Evolutionary conservation across 1,284 basidiomycete genomes (phyloP), one percentile per base, ranked within the genome.

Genomic region (Sanghuangporus baumii): DNA sequence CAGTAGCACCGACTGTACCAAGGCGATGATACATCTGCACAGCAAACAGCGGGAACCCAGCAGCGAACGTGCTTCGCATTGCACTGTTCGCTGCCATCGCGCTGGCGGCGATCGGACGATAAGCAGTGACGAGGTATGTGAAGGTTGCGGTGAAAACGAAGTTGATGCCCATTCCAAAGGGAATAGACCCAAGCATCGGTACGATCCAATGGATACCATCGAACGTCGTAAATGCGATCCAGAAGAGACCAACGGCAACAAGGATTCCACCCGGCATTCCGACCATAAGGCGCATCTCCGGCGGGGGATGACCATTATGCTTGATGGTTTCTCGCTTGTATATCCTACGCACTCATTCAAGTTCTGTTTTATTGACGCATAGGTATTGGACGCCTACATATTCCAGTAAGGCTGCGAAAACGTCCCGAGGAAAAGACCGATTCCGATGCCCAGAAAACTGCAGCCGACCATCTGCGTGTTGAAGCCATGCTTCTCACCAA

Each of bases 61-160:
- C 86, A 0, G 89, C 89, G 66, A 93, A 91, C 0, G 78, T 72
- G 1, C 80, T 83, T 1, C 91, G 78, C 68, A 89, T 71, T 11
- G 86, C 85, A 41, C 81, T 85, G 71, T 93, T 93, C 36, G 83
- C 78, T 0, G 89, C 88, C 82, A 93, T 85, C 0, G 89, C 89
- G 9, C 82, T 86, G 1, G 91, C 90, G 0, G 91, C 88, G 48
- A 91, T 86, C 0, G 89, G 89, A 11, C 88, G 82, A 71, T 91
- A 93, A 0, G 88, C 86, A 23, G 81, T 84, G 26, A 85, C 85
- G 55, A 87, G 78, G 69, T 88, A 88, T 0, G 88, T 89, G 76
- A 92, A 92, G 1, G 84, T 85, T 1, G 83, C 81, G 0, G 82
- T 84, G 72, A 84, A 93, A 34, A 84, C 79, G 67, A 83, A 87